A percentile compares a stretch with the other conserved stretches of the same genome.
Conservation (phyloP, 805 yeast species). For the Saccharomycopsis lassenensis region DNA sequence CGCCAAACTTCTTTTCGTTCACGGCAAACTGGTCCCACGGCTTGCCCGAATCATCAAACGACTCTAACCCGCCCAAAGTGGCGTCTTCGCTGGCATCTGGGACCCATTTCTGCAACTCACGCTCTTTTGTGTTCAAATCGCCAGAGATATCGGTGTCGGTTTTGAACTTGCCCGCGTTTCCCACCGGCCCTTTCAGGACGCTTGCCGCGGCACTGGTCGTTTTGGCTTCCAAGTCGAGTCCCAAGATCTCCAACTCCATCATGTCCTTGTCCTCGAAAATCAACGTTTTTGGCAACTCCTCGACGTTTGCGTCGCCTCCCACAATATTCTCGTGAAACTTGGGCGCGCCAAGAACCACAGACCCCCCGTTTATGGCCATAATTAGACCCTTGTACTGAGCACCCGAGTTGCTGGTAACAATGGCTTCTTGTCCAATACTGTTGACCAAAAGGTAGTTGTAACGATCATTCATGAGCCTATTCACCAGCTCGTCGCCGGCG, state of each 20-base stretch:
- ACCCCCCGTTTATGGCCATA: constrained; percentile 32
- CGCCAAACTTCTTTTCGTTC: constrained; percentile 84
- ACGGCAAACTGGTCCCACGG: constrained; percentile 91
- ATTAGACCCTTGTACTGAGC: constrained; percentile 48
- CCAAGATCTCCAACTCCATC: constrained; percentile 35
- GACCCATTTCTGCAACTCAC: constrained; percentile 77
- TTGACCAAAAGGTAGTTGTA: constrained; percentile 43
- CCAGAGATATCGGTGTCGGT: constrained; percentile 83
- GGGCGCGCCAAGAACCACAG: constrained; percentile 31
- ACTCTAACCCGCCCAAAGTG: constrained; percentile 26
- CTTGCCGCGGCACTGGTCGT: constrained; percentile 13
- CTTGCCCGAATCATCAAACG: constrained; percentile 21
- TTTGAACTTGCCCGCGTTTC: constrained; percentile 35
- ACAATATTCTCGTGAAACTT: constrained; percentile 5
- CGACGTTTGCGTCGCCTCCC: constrained; percentile 26
- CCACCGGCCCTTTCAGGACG: constrained; percentile 15
- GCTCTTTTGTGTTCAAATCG: constrained; percentile 37
- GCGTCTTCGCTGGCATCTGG: constrained; percentile 43
- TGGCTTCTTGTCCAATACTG: constrained; percentile 47
- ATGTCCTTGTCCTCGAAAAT: constrained; percentile 40
- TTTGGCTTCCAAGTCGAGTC: constrained; percentile 26
- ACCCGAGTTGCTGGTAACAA: constrained; percentile 55
- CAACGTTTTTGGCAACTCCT: constrained; percentile 34
- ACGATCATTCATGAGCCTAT: constrained; percentile 39
- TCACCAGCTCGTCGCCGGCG: constrained; percentile 4